Conservation (phyloP, 2,329 filamentous ascomycete genomes). For the Fusarium subtropicale region DNA sequence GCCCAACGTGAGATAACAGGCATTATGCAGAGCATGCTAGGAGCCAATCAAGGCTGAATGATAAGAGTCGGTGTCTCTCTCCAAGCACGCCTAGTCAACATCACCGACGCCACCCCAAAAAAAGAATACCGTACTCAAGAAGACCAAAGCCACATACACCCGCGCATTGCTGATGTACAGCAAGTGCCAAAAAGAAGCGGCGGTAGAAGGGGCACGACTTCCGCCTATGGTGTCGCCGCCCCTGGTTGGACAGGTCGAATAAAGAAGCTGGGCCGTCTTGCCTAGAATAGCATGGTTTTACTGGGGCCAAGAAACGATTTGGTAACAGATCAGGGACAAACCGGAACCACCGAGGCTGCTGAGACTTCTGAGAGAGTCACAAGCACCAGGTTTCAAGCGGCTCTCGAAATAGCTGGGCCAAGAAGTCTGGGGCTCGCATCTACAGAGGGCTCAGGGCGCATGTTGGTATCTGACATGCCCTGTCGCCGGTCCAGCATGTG, state of each 20-base stretch:
- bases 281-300: constrained; percentile 33
- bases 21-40: constrained; percentile 51
- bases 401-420: constrained; percentile 36
- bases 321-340: constrained; percentile 46
- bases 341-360: constrained; percentile 40
- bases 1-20: constrained; percentile 47
- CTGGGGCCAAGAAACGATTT: constrained; percentile 45
- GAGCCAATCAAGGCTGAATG: constrained; percentile 47
- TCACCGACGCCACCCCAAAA: constrained; percentile 40
- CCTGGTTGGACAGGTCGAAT: constrained; percentile 36
- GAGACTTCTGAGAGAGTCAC: constrained; percentile 25
- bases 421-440: constrained; percentile 8
- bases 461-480: constrained; percentile 28
- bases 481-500: too few relatives aligned
- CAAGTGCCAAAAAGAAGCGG: constrained; percentile 25
- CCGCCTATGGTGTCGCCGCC: constrained; percentile 19
- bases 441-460: constrained; percentile 27
- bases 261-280: constrained; percentile 38
- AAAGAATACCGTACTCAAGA: constrained; percentile 36
- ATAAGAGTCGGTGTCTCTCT: constrained; percentile 46
- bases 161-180: constrained; percentile 10
- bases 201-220: constrained; percentile 26
- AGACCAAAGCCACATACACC: constrained; percentile 29
- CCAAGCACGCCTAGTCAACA: constrained; percentile 28
- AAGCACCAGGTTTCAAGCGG: constrained; percentile 19